phyloP scores from a whole-genome alignment of 257 asterid genomes.

The Nyctanthes arbortristis region DNA sequence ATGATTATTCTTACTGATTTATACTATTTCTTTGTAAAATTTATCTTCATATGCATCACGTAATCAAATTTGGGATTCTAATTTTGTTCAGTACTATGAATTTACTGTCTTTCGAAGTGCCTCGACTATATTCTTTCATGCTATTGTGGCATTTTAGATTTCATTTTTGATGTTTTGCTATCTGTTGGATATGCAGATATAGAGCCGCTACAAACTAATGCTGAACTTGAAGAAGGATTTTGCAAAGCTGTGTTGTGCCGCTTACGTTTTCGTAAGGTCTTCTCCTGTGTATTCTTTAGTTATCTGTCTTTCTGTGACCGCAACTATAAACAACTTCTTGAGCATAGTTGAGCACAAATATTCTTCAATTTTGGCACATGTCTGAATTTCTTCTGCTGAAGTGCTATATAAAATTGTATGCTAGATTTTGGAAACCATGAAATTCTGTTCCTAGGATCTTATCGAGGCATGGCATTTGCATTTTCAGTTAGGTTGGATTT shows the following conservation, averaged over 20 bases:
- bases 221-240: conserved; percentile 90
- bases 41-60: conserved; percentile 3
- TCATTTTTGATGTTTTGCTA: conserved; percentile 24
- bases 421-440: background rate
- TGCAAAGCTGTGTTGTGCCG: conserved; percentile 93
- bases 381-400: conserved; percentile 20
- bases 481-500: conserved; percentile 1
- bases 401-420: conserved; percentile 16
- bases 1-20: background rate
- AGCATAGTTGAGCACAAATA: background rate
- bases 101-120: conserved; percentile 14
- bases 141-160: conserved; percentile 2
- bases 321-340: background rate
- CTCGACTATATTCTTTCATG: background rate
- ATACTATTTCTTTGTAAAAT: background rate
- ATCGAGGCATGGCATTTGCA: conserved; percentile 11
- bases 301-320: conserved; percentile 12
- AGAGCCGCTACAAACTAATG: conserved; percentile 81
- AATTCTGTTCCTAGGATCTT: conserved; percentile 4
- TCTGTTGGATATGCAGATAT: conserved; percentile 60
- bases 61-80: background rate
- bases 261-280: conserved; percentile 99
- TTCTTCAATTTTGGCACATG: conserved; percentile 10
- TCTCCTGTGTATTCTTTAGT: conserved; percentile 52
- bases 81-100: background rate